Percentiles rank a stretch among this genome's conserved stretches.
Conservation (phyloP, 2,329 filamentous ascomycete species). For the Pseudopithomyces maydicus region DNA sequence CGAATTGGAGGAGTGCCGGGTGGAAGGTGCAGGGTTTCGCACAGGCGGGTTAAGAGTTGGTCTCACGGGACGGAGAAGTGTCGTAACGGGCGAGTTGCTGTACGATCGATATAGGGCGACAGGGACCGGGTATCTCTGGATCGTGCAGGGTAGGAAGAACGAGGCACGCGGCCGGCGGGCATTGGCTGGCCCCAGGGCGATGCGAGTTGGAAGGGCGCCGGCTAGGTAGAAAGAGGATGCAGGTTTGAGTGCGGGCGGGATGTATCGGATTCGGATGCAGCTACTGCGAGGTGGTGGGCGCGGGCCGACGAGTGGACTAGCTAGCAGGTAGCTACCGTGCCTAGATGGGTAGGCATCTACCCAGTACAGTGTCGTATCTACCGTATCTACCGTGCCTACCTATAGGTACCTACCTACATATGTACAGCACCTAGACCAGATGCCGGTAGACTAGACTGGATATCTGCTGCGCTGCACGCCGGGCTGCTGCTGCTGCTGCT, state of each 20-base stretch:
- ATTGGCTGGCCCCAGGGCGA: neutral
- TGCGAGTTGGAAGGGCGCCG: neutral
- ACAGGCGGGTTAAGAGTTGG: neutral
- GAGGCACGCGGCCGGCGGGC: neutral
- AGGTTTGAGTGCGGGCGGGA: neutral
- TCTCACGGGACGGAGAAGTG: neutral
- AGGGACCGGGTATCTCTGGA: constrained; percentile 7
- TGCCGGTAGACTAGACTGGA: no score
- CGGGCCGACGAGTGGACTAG: no score
- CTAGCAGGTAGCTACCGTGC: no score
- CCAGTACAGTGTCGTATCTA: no score
- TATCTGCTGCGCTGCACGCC: no score
- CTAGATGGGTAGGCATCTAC: no score
- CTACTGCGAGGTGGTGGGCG: neutral
- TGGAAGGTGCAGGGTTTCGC: neutral
- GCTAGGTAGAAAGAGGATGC: neutral
- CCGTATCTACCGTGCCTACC: no score
- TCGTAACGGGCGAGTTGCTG: neutral
- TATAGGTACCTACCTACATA: no score
- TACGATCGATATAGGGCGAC: constrained; percentile 5
- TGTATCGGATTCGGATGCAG: neutral
- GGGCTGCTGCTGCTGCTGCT: no score
- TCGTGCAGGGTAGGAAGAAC: neutral
- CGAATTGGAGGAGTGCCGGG: neutral
- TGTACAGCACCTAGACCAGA: no score